Base-by-base conservation (phyloP, 2,329 filamentous ascomycete species). In the Exophiala xenobiotica region DNA sequence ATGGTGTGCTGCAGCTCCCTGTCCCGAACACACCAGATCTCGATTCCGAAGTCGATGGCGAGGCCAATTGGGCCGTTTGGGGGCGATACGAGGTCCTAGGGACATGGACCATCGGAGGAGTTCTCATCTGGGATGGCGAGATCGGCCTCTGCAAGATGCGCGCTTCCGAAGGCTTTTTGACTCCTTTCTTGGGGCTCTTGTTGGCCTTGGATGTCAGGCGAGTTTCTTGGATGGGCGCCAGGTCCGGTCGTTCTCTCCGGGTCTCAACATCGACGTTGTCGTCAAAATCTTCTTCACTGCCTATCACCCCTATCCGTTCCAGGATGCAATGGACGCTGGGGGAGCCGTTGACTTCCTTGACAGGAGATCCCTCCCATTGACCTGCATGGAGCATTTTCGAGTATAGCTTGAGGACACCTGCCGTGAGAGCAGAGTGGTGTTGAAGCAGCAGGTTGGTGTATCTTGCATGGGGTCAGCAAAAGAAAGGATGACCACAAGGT, bases 251-350 rank as follows among this genome's bases (percentile, higher is more conserved):
- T n/a, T 29, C 41, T 22, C 19, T 27, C 7, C 16, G 22, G 6
- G 16, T 24, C 6, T 14, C 14, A 18, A 12, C 5, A 19, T 23
- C 24, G 22, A 29, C 22, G 12, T 12, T 22, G 11, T 40, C 38
- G 14, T 48, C 45, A 26, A 60, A 51, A 44, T 56, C 46, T 20
- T 61, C 35, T 29, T 63, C 46, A 48, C 47, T 39, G 46, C 60
- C 56, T 52, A 61, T 51, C 53, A 61, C 52, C 33, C 46, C 35
- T 26, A 61, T 26, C 41, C 45, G 48, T 42, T 55, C 53, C 18
- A 55, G 53, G 18, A 55, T 49, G 18, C 44, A 35, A 19, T 55
- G 53, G n/a, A 55, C 53, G 27, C 53, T 55, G 31, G 53, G 53
- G 31, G n/a, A 41, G 23, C 49, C 53, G n/a, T 55, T 46, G 23